Conservation (phyloP, 768 basidiomycete species). For the Boletus rubroflammeus region DNA sequence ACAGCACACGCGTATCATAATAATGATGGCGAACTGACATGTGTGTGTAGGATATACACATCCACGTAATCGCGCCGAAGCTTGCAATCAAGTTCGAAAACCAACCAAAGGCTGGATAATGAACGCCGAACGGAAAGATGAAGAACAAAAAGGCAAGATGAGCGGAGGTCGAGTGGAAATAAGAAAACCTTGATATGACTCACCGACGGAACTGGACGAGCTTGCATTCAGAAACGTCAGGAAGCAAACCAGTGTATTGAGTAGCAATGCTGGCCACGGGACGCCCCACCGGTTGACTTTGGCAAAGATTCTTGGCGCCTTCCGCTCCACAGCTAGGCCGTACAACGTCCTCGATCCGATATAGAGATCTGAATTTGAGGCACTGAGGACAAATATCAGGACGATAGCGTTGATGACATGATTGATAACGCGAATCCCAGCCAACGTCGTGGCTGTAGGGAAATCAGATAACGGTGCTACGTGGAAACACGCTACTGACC, state of each 20-base stretch:
- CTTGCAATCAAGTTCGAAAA: constrained; percentile 30
- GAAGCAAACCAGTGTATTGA: constrained; percentile 54
- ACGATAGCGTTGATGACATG: constrained; percentile 39
- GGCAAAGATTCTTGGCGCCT: constrained; percentile 42
- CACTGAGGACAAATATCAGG: constrained; percentile 44
- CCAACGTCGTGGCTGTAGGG: constrained; percentile 33
- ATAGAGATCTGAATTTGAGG: constrained; percentile 59
- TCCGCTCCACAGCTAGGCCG: constrained; percentile 43
- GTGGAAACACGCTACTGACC: constrained; percentile 30
- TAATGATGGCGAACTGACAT: constrained; percentile 15
- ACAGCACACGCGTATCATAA: constrained; percentile 5
- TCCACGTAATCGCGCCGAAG: constrained; percentile 36
- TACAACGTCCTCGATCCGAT: constrained; percentile 48
- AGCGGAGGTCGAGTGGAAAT: constrained; percentile 25
- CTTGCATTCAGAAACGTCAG: constrained; percentile 58
- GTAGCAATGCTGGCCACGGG: constrained; percentile 38
- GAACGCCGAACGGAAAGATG: no score
- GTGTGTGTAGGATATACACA: constrained; percentile 28
- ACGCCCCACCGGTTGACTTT: constrained; percentile 34
- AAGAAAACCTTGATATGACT: constrained; percentile 12
- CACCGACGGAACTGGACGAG: constrained; percentile 49
- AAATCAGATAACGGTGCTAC: constrained; percentile 7
- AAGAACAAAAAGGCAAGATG: constrained; percentile 3
- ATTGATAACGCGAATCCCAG: constrained; percentile 47
- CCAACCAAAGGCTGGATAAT: constrained; percentile 20